Conservation (phyloP, 1,284 basidiomycete genomes). For the Cryptococcus neoformans region DNA sequence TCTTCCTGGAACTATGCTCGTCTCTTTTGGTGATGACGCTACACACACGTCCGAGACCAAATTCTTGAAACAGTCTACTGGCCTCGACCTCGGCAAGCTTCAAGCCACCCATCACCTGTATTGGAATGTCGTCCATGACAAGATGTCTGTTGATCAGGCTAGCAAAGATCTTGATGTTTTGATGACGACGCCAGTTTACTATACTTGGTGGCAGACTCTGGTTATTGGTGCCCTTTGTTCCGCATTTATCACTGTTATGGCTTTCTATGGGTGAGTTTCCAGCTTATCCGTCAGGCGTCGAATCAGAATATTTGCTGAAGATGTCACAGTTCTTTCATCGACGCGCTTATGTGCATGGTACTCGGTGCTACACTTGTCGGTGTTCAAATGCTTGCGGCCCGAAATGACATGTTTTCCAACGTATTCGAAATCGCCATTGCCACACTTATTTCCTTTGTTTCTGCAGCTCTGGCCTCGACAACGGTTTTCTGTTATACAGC, state of each 20-base stretch:
- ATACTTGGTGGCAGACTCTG: conserved; percentile 64
- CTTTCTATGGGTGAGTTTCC: conserved; percentile 38
- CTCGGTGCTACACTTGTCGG: conserved; percentile 74
- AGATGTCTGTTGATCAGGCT: conserved; percentile 75
- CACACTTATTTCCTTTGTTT: conserved; percentile 71
- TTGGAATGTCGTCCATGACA: conserved; percentile 87
- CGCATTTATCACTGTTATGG: conserved; percentile 63
- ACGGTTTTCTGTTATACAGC: conserved; percentile 79
- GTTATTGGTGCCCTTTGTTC: conserved; percentile 80
- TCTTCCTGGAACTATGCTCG: conserved; percentile 75
- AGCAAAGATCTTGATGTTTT: conserved; percentile 67
- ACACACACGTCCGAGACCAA: conserved; percentile 85
- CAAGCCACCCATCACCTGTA: conserved; percentile 73
- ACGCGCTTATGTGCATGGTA: conserved; percentile 69
- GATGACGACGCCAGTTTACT: conserved; percentile 63
- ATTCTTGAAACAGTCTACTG: conserved; percentile 71
- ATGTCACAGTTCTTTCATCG: conserved; percentile 58
- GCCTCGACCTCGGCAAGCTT: conserved; percentile 73
- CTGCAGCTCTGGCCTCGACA: conserved; percentile 71
- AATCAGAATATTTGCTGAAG: background rate
- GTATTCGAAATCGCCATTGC: conserved; percentile 75
- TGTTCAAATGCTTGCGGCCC: conserved; percentile 69
- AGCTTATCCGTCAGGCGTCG: background rate
- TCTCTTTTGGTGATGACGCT: conserved; percentile 76
- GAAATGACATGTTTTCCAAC: conserved; percentile 80